These are phyloP conservation scores for Angophora floribunda DNA, from an alignment of 345 rosid genomes.

Conservation along the genomic window DNA sequence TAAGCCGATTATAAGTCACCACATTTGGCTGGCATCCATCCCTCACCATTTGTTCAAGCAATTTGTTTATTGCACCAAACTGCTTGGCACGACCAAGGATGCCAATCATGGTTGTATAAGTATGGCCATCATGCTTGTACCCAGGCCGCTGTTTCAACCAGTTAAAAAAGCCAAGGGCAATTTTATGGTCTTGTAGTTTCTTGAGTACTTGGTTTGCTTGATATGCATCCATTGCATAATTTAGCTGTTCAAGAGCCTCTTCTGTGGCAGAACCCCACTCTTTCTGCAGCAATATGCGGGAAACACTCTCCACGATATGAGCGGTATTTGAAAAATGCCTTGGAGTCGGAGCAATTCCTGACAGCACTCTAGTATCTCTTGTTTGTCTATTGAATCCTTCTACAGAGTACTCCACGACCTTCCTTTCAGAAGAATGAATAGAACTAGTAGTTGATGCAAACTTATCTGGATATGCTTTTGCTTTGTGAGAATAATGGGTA, in stretches of 20 bases:
- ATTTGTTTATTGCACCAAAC: constrained; percentile 54
- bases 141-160: constrained; percentile 68
- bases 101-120: constrained; percentile 95
- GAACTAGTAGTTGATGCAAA: constrained; percentile 22
- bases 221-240: constrained; percentile 49
- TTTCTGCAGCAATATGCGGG: constrained; percentile 29
- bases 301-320: constrained; percentile 48
- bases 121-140: constrained; percentile 84
- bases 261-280: constrained; percentile 78
- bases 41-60: constrained; percentile 70
- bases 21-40: constrained; percentile 85
- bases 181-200: constrained; percentile 62
- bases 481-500: constrained; percentile 15
- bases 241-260: constrained; percentile 53
- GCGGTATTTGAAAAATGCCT: constrained; percentile 27
- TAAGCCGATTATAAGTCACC: constrained; percentile 84
- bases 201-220: constrained; percentile 92
- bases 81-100: constrained; percentile 84
- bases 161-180: constrained; percentile 76
- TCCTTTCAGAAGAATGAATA: constrained; percentile 22
- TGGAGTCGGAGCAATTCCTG: constrained; percentile 17
- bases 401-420: constrained; percentile 8
- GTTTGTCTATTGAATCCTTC: constrained; percentile 24
- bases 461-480: constrained; percentile 22
- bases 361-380: constrained; percentile 30